These are phyloP conservation scores for Rhynchosporium secalis DNA, from an alignment of 2,329 filamentous ascomycete genomes.

Conservation along the genomic window DNA sequence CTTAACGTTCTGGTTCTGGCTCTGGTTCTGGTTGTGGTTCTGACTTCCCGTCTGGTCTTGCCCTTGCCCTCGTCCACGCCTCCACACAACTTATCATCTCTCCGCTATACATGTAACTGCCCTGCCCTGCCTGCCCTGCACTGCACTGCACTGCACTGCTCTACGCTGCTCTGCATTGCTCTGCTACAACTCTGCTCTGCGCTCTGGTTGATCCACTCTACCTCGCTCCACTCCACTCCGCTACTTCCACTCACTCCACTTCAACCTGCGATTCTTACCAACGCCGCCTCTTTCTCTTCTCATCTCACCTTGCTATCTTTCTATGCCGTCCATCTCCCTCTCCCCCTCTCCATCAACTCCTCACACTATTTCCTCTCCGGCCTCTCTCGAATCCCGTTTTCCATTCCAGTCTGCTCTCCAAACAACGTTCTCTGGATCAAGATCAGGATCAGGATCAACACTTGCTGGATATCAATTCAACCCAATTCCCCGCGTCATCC, in stretches of 20 bases:
- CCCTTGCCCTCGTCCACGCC: background rate
- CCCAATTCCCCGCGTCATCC: conserved; percentile 6
- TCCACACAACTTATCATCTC: background rate
- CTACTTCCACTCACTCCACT: no score
- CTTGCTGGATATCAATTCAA: background rate
- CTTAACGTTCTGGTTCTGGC: no score
- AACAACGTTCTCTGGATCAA: no score
- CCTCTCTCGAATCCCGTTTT: background rate
- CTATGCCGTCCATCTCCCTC: no score
- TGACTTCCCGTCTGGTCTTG: background rate
- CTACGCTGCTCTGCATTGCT: background rate
- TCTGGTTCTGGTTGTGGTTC: no score
- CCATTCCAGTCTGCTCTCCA: background rate
- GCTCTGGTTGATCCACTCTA: no score
- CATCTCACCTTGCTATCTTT: background rate
- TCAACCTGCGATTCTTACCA: background rate
- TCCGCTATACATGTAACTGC: background rate
- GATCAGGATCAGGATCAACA: background rate
- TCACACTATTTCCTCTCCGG: background rate
- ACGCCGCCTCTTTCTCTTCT: background rate
- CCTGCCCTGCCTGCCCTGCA: no score
- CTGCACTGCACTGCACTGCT: background rate
- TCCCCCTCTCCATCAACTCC: background rate
- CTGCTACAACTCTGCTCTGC: no score
- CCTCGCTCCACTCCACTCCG: no score